Evolutionary conservation across 805 yeast species (phyloP), one percentile per base, ranked within the genome.

Genomic region (Starmerella vaccinii): DNA sequence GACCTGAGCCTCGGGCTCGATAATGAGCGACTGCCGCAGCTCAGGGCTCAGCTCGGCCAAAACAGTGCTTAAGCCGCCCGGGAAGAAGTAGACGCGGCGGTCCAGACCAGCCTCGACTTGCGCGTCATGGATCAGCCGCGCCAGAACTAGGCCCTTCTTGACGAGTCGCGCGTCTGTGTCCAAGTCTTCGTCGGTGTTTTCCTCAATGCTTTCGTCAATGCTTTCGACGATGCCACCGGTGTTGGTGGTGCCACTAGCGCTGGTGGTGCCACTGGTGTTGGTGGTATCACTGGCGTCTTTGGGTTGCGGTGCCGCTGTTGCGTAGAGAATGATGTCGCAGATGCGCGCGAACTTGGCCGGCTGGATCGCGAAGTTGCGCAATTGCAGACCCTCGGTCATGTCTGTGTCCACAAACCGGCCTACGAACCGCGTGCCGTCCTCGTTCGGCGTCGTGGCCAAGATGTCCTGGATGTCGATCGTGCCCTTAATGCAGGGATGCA

Each of bases 321-420:
- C 76, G 63, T 88, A 90, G n/a, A 89, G 77, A 5, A 86, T 69
- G 46, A 87, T 76, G 61, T 85, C 94, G 0, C 92, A 74, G 9
- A 87, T 71, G 24, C 78, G 71, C 30, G 92, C 83, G 53, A 82
- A 69, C 62, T 87, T 88, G n/a, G 87, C 75, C 18, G 80, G 83
- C 66, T 90, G 97, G 50, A 84, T 78, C 61, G 84, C 87, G 65
- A 88, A 89, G 62, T 89, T 85, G 55, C 97, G 74, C 49, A 88
- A 72, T 3, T 23, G 27, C 13, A 43, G 19, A 4, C 44, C 48
- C 5, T 16, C 27, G 15, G 9, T 29, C 16, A 5, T 9, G 15
- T 49, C 51, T 3, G 37, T 16, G 33, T 43, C 43, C n/a, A 34
- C 22, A 21, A 49, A 49, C 6, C 23, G 29, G 13, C 29, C 44